Percentiles rank a stretch among this genome's conserved stretches.
Evolutionary conservation across 176 grass and related monocot species (phyloP).

Genomic region (Rhipidocladum racemiflorum): DNA sequence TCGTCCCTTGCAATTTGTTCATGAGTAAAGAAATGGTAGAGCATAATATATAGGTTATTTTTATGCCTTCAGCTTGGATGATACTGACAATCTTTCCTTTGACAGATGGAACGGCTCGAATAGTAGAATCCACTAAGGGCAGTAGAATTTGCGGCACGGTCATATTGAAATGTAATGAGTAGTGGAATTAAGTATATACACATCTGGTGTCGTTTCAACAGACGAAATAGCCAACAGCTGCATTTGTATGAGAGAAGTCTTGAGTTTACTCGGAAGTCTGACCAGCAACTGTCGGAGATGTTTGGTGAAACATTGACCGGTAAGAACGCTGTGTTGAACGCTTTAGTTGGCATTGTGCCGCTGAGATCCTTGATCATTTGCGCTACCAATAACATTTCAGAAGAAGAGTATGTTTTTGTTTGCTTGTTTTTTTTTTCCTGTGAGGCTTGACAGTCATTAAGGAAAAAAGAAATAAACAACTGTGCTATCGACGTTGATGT

Average conservation of each 20-base stretch:
- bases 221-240: background rate
- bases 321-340: background rate
- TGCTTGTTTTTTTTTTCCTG: no score
- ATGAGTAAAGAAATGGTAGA: background rate
- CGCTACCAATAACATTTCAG: background rate
- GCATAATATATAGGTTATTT: background rate
- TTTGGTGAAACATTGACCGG: background rate
- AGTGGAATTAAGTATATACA: background rate
- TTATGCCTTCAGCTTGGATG: background rate
- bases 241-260: background rate
- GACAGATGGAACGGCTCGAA: slow-evolving; percentile 64
- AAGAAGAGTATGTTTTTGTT: background rate
- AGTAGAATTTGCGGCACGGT: background rate
- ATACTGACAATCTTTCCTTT: background rate
- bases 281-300: background rate
- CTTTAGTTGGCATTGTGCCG: background rate
- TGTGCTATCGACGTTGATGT: no score
- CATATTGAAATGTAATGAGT: background rate
- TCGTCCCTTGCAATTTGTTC: background rate
- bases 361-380: background rate
- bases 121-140: background rate
- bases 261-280: slow-evolving; percentile 6
- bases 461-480: no score
- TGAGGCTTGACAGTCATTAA: no score
- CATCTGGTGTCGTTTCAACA: background rate